A percentile compares a stretch with the other conserved stretches of the same genome.
Conservation (phyloP, 345 rosid species). For the Firmiana major region DNA sequence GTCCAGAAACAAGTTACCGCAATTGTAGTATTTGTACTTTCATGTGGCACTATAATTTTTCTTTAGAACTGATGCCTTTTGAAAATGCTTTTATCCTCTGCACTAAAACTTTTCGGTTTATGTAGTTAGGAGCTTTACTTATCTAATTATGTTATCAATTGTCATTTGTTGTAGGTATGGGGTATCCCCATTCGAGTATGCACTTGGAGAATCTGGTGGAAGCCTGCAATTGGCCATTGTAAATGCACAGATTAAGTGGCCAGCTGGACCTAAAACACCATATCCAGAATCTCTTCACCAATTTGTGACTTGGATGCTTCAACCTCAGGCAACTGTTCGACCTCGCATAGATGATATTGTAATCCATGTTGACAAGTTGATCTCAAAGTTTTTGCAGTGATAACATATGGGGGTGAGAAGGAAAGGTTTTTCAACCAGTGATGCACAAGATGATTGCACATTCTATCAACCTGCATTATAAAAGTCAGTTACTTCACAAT, state of each 20-base stretch:
- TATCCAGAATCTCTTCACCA: constrained; percentile 93
- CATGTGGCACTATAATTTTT: background rate
- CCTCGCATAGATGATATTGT: constrained; percentile 82
- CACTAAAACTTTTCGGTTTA: background rate
- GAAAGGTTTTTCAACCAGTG: background rate
- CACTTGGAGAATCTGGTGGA: constrained; percentile 96
- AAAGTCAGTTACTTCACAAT: background rate
- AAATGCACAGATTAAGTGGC: constrained; percentile 98
- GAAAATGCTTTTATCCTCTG: background rate
- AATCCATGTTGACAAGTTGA: constrained; percentile 91
- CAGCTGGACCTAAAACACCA: constrained; percentile 77
- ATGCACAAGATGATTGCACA: constrained; percentile 12
- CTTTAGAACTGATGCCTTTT: background rate
- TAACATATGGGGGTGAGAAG: background rate
- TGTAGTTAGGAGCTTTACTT: background rate
- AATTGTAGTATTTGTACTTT: background rate
- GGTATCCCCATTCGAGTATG: constrained; percentile 91
- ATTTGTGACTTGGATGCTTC: constrained; percentile 98
- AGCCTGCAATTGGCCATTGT: constrained; percentile 88
- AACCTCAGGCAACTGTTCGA: constrained; percentile 82
- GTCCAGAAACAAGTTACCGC: background rate
- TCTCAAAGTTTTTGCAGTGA: constrained; percentile 64
- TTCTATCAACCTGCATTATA: background rate
- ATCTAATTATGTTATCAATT: background rate
- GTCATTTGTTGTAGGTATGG: constrained; percentile 58